Evolutionary conservation across 441 rosid species (phyloP).

Genomic region (Euphorbia schlechtendalii): DNA sequence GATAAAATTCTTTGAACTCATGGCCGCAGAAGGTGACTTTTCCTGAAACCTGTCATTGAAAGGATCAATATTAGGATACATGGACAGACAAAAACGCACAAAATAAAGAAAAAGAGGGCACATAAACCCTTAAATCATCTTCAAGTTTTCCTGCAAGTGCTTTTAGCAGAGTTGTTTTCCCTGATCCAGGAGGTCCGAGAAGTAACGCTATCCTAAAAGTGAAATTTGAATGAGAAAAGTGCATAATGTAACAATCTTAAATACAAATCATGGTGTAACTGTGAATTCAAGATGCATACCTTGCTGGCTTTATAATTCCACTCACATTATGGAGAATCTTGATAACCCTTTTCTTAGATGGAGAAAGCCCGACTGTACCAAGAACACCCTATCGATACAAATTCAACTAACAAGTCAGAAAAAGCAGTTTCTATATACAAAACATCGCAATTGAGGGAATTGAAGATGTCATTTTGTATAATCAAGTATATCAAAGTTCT

Average conservation of each 20-base stretch:
- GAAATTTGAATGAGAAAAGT: background rate
- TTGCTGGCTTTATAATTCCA: constrained; percentile 51
- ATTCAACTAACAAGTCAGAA: background rate
- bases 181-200: too few relatives aligned
- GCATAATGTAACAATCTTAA: background rate
- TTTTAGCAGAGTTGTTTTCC: too few relatives aligned
- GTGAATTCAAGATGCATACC: constrained; percentile 23
- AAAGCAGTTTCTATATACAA: background rate
- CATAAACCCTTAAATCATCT: constrained; percentile 20
- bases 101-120: background rate
- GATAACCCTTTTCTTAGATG: too few relatives aligned
- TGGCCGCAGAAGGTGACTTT: constrained; percentile 66
- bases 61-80: constrained; percentile 45
- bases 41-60: constrained; percentile 2
- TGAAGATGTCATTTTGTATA: background rate
- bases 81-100: background rate
- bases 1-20: constrained; percentile 57
- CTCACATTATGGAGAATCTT: constrained; percentile 41
- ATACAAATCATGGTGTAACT: background rate
- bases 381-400: constrained; percentile 29
- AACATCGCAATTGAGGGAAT: background rate
- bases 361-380: constrained; percentile 31
- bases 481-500: background rate
- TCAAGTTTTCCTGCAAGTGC: too few relatives aligned
- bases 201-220: constrained; percentile 6